Percentiles rank a stretch among this genome's conserved stretches.
Conservation (phyloP, 805 yeast species). For the Wickerhamomyces queroliae region DNA sequence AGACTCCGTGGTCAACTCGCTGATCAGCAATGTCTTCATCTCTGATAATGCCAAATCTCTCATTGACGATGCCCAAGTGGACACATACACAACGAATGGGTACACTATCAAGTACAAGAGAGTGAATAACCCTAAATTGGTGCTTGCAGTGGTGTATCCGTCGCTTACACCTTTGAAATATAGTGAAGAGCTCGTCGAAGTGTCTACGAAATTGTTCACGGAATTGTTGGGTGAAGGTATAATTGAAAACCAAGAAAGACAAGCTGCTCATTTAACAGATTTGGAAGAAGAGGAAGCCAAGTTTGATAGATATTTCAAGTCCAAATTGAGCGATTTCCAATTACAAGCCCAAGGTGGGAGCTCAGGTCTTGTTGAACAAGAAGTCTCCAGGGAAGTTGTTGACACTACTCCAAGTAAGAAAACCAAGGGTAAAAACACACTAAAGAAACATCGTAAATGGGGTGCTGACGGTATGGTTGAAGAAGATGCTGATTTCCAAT, state of each 20-base stretch:
- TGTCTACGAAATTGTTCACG: constrained; percentile 23
- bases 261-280: constrained; percentile 23
- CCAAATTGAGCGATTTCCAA: constrained; percentile 28
- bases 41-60: constrained; percentile 25
- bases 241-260: constrained; percentile 21
- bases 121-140: constrained; percentile 36
- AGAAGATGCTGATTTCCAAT: constrained; percentile 30
- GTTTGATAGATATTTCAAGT: constrained; percentile 31
- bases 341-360: constrained; percentile 1
- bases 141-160: constrained; percentile 37
- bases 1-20: constrained; percentile 35
- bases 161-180: constrained; percentile 28
- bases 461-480: constrained; percentile 57
- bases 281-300: constrained; percentile 29
- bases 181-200: constrained; percentile 28
- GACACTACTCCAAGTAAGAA: constrained; percentile 7
- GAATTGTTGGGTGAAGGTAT: constrained; percentile 26
- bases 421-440: constrained; percentile 12
- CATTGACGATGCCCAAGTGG: constrained; percentile 18
- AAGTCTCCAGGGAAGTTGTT: constrained; percentile 7
- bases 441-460: constrained; percentile 56
- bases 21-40: constrained; percentile 45
- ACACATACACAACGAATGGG: constrained; percentile 28
- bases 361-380: constrained; percentile 2
- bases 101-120: constrained; percentile 40